Evolutionary conservation across 306 rosid species (phyloP).

Genomic region (Cyclanthera cordifolia): DNA sequence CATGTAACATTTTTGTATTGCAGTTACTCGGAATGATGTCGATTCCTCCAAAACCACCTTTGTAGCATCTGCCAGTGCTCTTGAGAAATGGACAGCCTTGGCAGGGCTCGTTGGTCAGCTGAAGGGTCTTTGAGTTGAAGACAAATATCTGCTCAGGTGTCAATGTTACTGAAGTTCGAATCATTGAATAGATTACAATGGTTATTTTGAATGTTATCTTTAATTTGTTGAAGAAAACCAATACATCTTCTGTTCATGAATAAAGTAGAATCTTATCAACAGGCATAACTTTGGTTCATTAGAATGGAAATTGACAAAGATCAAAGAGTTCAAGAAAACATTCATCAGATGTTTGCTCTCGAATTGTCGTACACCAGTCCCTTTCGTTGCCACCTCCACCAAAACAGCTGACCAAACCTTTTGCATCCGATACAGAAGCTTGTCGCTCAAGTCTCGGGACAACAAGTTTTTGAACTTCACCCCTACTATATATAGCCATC

Average conservation of each 20-base stretch:
- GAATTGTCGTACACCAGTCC: too few species aligned
- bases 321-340: background rate
- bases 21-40: constrained; percentile 61
- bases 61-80: constrained; percentile 65
- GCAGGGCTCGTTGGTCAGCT: constrained; percentile 61
- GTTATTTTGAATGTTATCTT: background rate
- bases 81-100: constrained; percentile 84
- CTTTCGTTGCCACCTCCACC: too few species aligned
- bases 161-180: background rate
- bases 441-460: too few species aligned
- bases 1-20: constrained; percentile 7
- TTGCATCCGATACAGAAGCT: too few species aligned
- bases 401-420: background rate
- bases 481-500: too few species aligned
- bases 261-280: background rate
- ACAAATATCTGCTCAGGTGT: background rate
- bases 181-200: background rate
- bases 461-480: too few species aligned
- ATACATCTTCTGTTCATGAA: background rate
- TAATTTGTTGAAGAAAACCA: background rate
- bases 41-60: constrained; percentile 81
- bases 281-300: background rate
- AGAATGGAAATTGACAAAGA: background rate
- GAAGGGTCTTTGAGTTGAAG: constrained; percentile 52
- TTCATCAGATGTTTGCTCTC: background rate